phyloP scores from a whole-genome alignment of 768 basidiomycete genomes.

The Collybia nuda region DNA sequence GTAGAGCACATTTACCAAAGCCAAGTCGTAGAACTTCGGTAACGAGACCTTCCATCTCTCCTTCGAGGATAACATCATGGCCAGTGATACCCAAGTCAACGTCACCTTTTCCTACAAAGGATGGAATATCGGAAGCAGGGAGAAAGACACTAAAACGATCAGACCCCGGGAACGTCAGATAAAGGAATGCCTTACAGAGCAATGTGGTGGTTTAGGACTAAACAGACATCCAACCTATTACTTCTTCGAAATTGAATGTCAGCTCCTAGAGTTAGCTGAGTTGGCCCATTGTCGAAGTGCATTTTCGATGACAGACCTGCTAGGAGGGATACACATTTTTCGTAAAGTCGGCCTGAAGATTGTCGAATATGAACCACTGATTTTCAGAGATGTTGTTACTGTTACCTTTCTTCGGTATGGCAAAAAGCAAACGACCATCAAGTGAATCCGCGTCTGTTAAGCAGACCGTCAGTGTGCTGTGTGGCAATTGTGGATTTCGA shows the following conservation, averaged over 20 bases:
- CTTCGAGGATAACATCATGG: slow-evolving; percentile 94
- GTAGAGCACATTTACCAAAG: slow-evolving; percentile 89
- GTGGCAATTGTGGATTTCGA: background rate
- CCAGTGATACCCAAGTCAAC: slow-evolving; percentile 98
- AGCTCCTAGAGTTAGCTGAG: slow-evolving; percentile 57
- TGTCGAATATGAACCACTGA: background rate
- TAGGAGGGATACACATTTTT: slow-evolving; percentile 84
- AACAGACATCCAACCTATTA: slow-evolving; percentile 86
- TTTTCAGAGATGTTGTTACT: background rate
- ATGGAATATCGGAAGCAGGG: slow-evolving; percentile 95
- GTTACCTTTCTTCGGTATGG: slow-evolving; percentile 97
- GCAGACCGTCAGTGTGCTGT: background rate
- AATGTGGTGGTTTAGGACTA: slow-evolving; percentile 92
- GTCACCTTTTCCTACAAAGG: slow-evolving; percentile 97
- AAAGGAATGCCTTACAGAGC: slow-evolving; percentile 70
- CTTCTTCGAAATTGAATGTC: slow-evolving; percentile 93
- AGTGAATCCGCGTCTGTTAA: slow-evolving; percentile 68
- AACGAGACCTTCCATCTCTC: slow-evolving; percentile 76
- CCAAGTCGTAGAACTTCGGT: slow-evolving; percentile 81
- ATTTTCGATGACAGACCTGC: slow-evolving; percentile 54
- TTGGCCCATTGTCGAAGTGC: background rate
- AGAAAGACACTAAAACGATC: slow-evolving; percentile 79
- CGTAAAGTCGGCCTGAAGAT: slow-evolving; percentile 60
- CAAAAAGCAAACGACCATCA: slow-evolving; percentile 86
- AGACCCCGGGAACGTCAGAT: background rate